Conservation (phyloP, 2,329 filamentous ascomycete species). For the Hypoxylon sp. region DNA sequence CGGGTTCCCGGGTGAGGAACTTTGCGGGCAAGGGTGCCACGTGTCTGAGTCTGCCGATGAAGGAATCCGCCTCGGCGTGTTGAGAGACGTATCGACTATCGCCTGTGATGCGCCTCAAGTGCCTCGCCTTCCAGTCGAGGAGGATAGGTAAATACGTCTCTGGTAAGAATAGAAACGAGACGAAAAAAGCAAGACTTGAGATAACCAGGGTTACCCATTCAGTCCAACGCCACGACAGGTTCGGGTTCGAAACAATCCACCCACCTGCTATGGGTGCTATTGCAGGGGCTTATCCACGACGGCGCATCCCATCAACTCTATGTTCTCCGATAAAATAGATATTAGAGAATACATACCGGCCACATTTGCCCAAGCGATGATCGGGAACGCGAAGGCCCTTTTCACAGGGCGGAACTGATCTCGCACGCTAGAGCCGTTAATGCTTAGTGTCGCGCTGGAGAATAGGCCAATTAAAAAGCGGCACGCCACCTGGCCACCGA, state of each 20-base stretch:
- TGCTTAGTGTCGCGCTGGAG: constrained; percentile 54
- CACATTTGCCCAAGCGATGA: constrained; percentile 64
- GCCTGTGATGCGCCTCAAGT: constrained; percentile 58
- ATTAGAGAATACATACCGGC: constrained; percentile 46
- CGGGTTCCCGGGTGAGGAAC: constrained; percentile 61
- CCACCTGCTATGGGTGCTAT: constrained; percentile 62
- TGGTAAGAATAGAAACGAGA: constrained; percentile 62
- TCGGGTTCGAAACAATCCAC: constrained; percentile 58
- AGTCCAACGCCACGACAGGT: constrained; percentile 63
- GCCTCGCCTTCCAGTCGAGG: constrained; percentile 61
- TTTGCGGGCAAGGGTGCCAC: constrained; percentile 61
- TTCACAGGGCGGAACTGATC: constrained; percentile 65
- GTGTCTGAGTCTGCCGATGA: constrained; percentile 55
- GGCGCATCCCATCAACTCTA: neutral
- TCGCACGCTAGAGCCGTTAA: constrained; percentile 62
- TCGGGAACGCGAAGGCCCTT: constrained; percentile 64
- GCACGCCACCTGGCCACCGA: constrained; percentile 63
- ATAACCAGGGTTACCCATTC: constrained; percentile 62
- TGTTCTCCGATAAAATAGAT: neutral
- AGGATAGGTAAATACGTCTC: constrained; percentile 67
- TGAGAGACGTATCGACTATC: constrained; percentile 64
- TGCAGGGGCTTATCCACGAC: constrained; percentile 52
- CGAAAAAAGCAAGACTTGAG: constrained; percentile 53
- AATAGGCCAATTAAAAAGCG: constrained; percentile 66
- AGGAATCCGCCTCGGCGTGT: constrained; percentile 57